These are phyloP conservation scores for Irpex lacteus DNA, from an alignment of 1,284 basidiomycete species.

Conservation along the genomic window DNA sequence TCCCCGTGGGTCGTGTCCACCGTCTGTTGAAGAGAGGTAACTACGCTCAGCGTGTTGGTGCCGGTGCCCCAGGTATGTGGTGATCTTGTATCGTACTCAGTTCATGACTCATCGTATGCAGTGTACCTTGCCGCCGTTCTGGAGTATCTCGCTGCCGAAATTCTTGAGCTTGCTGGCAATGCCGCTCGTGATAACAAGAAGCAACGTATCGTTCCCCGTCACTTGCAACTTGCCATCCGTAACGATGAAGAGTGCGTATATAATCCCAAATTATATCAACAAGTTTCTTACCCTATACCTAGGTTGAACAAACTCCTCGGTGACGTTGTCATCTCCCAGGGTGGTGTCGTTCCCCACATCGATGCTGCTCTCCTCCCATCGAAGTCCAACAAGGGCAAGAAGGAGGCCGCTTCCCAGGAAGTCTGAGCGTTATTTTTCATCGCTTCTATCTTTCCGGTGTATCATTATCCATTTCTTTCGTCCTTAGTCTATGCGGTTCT, in stretches of 20 bases:
- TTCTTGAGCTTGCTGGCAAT: conserved; percentile 87
- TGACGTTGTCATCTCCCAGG: conserved; percentile 78
- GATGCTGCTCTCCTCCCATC: conserved; percentile 68
- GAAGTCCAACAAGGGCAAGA: conserved; percentile 59
- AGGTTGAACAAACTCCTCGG: conserved; percentile 74
- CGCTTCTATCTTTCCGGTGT: neutral
- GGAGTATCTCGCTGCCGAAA: conserved; percentile 85
- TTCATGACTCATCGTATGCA: conserved; percentile 23
- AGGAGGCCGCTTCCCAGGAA: conserved; percentile 42
- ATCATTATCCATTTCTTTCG: neutral
- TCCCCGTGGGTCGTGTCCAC: conserved; percentile 89
- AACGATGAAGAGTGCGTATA: conserved; percentile 72
- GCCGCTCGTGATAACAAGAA: conserved; percentile 76
- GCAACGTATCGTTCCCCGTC: conserved; percentile 81
- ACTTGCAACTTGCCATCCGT: conserved; percentile 83
- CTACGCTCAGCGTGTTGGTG: conserved; percentile 72
- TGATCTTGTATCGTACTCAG: neutral
- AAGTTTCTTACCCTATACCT: conserved; percentile 1
- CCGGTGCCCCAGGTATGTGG: conserved; percentile 65
- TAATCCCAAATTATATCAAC: neutral
- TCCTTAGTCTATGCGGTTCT: neutral
- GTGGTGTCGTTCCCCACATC: conserved; percentile 77
- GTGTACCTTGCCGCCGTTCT: conserved; percentile 87
- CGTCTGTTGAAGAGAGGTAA: conserved; percentile 80
- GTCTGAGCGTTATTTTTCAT: conserved; percentile 24